phyloP scores from a whole-genome alignment of 352 stramenopile genomes.

The Phytophthora fragariaefolia region DNA sequence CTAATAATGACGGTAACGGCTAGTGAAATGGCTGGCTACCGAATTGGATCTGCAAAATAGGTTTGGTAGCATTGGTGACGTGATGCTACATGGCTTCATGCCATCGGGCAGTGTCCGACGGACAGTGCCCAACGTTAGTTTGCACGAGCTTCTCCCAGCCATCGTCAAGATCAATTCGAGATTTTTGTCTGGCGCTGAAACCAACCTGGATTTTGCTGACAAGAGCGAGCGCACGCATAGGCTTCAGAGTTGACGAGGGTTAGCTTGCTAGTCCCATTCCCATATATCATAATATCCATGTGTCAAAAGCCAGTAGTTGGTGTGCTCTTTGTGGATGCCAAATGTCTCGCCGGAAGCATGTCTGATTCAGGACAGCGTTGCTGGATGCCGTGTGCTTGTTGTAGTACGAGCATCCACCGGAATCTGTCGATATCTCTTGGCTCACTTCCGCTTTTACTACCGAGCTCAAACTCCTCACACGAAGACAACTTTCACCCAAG shows the following conservation, averaged over 20 bases:
- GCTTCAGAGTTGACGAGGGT: too few species aligned
- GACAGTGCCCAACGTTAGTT: too few species aligned
- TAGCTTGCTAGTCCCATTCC: too few species aligned
- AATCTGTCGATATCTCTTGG: not conserved
- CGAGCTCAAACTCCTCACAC: constrained; percentile 9
- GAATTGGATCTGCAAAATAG: too few species aligned
- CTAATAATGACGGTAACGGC: constrained; percentile 20
- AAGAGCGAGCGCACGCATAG: not conserved
- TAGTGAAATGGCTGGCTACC: constrained; percentile 8
- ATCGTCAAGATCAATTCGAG: too few species aligned
- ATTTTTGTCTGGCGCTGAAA: too few species aligned
- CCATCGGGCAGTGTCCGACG: too few species aligned
- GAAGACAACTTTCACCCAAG: constrained; percentile 9
- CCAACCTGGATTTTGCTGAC: constrained; percentile 8
- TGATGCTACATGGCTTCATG: too few species aligned
- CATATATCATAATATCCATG: not conserved
- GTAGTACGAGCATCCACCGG: constrained; percentile 7
- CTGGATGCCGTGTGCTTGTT: constrained; percentile 3
- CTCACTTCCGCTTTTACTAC: constrained; percentile 33
- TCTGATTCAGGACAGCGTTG: constrained; percentile 7
- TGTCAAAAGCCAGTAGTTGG: not conserved
- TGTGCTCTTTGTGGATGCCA: constrained; percentile 14
- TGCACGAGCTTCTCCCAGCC: too few species aligned
- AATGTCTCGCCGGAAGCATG: constrained; percentile 15
- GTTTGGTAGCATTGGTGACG: too few species aligned